Conservation (phyloP, 2,329 filamentous ascomycete species). For the Knoxdaviesia capensis region DNA sequence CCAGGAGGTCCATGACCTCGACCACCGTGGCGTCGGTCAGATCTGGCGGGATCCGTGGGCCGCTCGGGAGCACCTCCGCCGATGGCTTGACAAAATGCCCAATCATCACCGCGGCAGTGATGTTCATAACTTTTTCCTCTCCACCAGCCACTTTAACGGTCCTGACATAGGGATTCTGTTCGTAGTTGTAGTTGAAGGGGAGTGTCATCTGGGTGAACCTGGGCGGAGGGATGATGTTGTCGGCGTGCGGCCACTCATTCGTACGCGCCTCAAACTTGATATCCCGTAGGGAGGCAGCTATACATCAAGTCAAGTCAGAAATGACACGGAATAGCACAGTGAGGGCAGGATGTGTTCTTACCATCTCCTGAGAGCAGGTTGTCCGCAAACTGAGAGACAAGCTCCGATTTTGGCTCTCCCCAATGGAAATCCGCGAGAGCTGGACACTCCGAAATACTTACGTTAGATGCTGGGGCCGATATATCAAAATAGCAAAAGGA, state of each 20-base stretch:
- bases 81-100: slow-evolving; percentile 37
- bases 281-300: slow-evolving; percentile 22
- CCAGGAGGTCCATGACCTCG: slow-evolving; percentile 42
- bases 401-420: slow-evolving; percentile 44
- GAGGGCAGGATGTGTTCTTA: slow-evolving; percentile 15
- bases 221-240: slow-evolving; percentile 55
- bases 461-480: too few relatives aligned
- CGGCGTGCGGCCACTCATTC: slow-evolving; percentile 25
- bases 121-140: slow-evolving; percentile 31
- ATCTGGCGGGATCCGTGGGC: slow-evolving; percentile 39
- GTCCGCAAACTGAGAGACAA: slow-evolving; percentile 51
- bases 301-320: too few relatives aligned
- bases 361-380: slow-evolving; percentile 53
- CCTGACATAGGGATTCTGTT: slow-evolving; percentile 64
- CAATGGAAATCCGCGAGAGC: slow-evolving; percentile 74
- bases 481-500: background rate
- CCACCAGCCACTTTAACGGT: slow-evolving; percentile 36
- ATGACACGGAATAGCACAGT: background rate
- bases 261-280: slow-evolving; percentile 37
- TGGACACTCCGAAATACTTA: slow-evolving; percentile 7
- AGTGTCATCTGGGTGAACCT: slow-evolving; percentile 55
- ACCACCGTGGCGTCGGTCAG: slow-evolving; percentile 40
- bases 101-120: slow-evolving; percentile 35
- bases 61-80: slow-evolving; percentile 38
- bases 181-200: slow-evolving; percentile 63